These are phyloP conservation scores for Agastache rugosa DNA, from an alignment of 257 asterid species.

Conservation along the genomic window DNA sequence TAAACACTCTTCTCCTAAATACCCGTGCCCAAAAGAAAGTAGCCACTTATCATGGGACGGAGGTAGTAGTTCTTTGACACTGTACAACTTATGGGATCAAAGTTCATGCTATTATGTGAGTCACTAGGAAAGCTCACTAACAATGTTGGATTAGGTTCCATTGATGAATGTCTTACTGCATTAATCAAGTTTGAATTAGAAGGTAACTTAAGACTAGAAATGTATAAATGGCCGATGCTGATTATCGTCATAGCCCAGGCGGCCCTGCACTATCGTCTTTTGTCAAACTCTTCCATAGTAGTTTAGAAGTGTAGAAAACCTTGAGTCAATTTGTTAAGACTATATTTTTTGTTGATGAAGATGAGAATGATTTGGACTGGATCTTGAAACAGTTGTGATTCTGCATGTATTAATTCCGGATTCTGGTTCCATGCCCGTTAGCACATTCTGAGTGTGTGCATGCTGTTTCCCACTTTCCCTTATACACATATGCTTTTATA, in stretches of 20 bases:
- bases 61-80: background rate
- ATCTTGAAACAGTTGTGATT: background rate
- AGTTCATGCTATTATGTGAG: conserved; percentile 8
- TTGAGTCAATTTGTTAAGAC: background rate
- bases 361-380: background rate
- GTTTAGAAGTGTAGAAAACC: background rate
- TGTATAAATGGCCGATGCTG: background rate
- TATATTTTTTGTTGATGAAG: background rate
- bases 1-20: too few species aligned
- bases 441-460: background rate
- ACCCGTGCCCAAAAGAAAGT: too few species aligned
- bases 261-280: background rate
- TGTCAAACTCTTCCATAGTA: background rate
- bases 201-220: background rate
- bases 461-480: background rate
- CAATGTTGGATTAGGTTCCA: conserved; percentile 2
- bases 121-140: background rate
- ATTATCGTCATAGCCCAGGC: background rate
- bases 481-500: background rate
- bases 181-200: background rate
- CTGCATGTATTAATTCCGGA: background rate
- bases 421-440: background rate
- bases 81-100: background rate
- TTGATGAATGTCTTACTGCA: background rate
- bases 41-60: too few species aligned